phyloP scores from a whole-genome alignment of 345 rosid genomes.

The Diplotaxis tenuifolia region DNA sequence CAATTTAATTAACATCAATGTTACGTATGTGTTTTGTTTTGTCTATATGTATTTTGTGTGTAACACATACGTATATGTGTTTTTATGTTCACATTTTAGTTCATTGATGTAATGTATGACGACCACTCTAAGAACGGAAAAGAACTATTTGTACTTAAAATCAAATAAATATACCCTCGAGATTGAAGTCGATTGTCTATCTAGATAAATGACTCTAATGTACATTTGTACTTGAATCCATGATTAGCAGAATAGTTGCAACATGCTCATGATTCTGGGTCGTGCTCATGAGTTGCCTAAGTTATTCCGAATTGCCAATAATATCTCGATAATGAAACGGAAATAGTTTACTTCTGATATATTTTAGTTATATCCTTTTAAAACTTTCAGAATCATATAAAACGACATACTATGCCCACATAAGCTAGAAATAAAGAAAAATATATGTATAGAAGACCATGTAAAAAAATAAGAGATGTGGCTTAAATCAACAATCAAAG shows the following conservation, averaged over 20 bases:
- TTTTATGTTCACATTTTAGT: neutral
- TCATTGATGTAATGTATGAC: constrained; percentile 13
- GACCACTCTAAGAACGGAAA: neutral
- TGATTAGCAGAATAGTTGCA: constrained; percentile 5
- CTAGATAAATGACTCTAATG: neutral
- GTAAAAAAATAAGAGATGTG: neutral
- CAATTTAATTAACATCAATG: neutral
- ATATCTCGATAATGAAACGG: neutral
- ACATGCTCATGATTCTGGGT: constrained; percentile 20
- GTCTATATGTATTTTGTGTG: neutral
- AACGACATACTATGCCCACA: neutral
- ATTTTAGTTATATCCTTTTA: neutral
- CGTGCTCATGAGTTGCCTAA: constrained; percentile 28
- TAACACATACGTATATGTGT: neutral
- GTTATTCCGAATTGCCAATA: neutral
- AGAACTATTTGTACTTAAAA: neutral
- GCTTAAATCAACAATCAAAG: neutral
- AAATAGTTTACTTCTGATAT: neutral
- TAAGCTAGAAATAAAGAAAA: neutral
- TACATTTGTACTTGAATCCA: neutral
- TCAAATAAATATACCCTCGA: constrained; percentile 6
- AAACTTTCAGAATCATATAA: neutral
- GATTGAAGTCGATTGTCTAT: constrained; percentile 1
- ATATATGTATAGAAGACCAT: neutral
- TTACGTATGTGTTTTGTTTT: too few relatives aligned